Base-by-base conservation (phyloP, 257 asterid genomes). In the Primulina eburnea region DNA sequence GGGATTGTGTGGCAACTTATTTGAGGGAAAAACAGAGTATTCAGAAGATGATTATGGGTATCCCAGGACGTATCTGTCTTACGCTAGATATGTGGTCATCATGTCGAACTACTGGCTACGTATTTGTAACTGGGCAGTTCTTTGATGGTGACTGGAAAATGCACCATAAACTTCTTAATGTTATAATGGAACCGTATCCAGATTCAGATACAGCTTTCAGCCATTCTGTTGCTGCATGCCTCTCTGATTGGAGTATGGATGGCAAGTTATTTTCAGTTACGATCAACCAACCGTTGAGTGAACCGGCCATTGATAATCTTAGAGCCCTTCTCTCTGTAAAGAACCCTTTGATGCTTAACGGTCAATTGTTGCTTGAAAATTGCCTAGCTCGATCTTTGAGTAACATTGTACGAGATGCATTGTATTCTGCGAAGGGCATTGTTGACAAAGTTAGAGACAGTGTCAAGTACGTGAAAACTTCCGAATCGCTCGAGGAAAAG, bases 1-100 rank as follows among this genome's bases (percentile, higher is more conserved):
- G 97, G 28, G 99, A 94, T 80, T 89, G 95, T 32, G 96, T 94
- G 72, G 96, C 96, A 8, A 91, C 96, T 69, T 94, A 85, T 72
- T 87, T 91, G 10, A 81, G 85, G 77, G 97, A 94, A 71, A 94
- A 94, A 68, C 92, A 88, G 76, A 72, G 81, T 71, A 79, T 94
- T 76, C 95, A 86, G 76, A 84, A 78, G 81, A 87, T 91, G 73
- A 76, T 94, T 64, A 96, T 89, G 68, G 82, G 90, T 29, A 82
- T 92, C 47, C 92, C 97, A 3, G 99, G 99, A 14, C 84, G 97
- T 21, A 74, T 91, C 66, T 89, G 92, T 73, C 90, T 94, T 16
- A 86, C 98, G 0, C 77, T 94, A 38, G 97, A 94, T 66, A 69
- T 89, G 70, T 94, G 99, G 98, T 82, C 96, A 2, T 91, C 99